Conservation (phyloP, 2,329 filamentous ascomycete genomes). For the Lecanicillium sp. region DNA sequence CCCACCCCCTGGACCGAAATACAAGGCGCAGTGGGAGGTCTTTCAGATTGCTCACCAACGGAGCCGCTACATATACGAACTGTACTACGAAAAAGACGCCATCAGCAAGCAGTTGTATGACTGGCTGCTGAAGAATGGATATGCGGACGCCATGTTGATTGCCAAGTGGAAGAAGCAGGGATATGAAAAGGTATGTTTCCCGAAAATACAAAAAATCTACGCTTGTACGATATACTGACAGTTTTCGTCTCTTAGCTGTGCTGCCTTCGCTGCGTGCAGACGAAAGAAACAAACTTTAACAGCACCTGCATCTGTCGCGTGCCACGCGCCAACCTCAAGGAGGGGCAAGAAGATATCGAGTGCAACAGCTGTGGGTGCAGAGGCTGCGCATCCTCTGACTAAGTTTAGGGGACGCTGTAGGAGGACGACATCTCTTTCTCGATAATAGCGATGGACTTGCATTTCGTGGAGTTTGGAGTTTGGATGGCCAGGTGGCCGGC, state of each 20-base stretch:
- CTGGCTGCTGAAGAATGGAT: conserved; percentile 92
- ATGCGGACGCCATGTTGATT: conserved; percentile 90
- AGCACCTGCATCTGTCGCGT: conserved; percentile 96
- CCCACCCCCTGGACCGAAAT: conserved; percentile 69
- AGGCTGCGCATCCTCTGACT: conserved; percentile 84
- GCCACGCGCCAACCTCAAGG: conserved; percentile 80
- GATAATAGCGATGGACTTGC: too few species aligned
- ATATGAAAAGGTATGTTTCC: conserved; percentile 75
- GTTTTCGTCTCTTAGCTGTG: conserved; percentile 55
- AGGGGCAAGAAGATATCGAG: conserved; percentile 73
- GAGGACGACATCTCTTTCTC: too few species aligned
- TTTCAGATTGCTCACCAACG: conserved; percentile 96
- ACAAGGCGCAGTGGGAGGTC: conserved; percentile 93
- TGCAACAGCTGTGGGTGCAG: conserved; percentile 93
- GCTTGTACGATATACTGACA: conserved; percentile 15
- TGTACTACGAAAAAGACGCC: conserved; percentile 96
- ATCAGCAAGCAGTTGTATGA: conserved; percentile 91
- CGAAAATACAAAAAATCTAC: not conserved
- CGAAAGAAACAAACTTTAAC: conserved; percentile 99
- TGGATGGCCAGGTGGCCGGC: too few species aligned
- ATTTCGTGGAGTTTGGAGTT: too few species aligned
- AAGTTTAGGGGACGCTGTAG: conserved; percentile 11
- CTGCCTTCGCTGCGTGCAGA: conserved; percentile 92
- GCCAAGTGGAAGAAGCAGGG: conserved; percentile 99
- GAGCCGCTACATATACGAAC: conserved; percentile 87